Conservation (phyloP, 768 basidiomycete genomes). For the Leccinum aurantiacum region DNA sequence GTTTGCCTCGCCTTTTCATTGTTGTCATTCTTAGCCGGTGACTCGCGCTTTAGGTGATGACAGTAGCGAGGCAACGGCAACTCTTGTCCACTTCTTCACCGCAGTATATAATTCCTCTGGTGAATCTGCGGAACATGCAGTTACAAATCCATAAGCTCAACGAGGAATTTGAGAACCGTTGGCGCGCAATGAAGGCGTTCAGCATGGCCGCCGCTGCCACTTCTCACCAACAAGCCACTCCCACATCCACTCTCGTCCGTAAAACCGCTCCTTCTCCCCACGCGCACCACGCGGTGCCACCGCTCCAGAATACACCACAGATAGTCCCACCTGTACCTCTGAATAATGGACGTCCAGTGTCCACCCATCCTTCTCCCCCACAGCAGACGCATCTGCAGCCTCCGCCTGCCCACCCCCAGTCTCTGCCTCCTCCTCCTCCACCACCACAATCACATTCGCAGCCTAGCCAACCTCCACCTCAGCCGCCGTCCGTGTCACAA, state of each 20-base stretch:
- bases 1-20: constrained; percentile 27
- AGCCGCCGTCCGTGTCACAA: constrained; percentile 8
- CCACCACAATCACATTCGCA: constrained; percentile 14
- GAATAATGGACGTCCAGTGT: constrained; percentile 30
- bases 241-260: constrained; percentile 4
- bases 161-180: constrained; percentile 38
- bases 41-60: constrained; percentile 38
- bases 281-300: constrained; percentile 17
- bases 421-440: not conserved
- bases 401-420: constrained; percentile 12
- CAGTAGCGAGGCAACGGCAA: constrained; percentile 38
- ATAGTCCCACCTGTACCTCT: constrained; percentile 24
- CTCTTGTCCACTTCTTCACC: constrained; percentile 25
- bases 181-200: constrained; percentile 25
- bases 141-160: constrained; percentile 42
- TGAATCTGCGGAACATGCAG: constrained; percentile 45
- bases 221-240: constrained; percentile 6
- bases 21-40: constrained; percentile 9
- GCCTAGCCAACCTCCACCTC: constrained; percentile 8
- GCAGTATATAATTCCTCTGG: constrained; percentile 36
- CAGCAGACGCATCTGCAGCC: constrained; percentile 10
- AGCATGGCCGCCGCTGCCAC: constrained; percentile 4
- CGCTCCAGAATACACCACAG: constrained; percentile 18
- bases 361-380: constrained; percentile 29
- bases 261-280: not conserved